These are phyloP conservation scores for Podila horticola DNA, from an alignment of 192 early-diverging fungal genomes.

Conservation along the genomic window DNA sequence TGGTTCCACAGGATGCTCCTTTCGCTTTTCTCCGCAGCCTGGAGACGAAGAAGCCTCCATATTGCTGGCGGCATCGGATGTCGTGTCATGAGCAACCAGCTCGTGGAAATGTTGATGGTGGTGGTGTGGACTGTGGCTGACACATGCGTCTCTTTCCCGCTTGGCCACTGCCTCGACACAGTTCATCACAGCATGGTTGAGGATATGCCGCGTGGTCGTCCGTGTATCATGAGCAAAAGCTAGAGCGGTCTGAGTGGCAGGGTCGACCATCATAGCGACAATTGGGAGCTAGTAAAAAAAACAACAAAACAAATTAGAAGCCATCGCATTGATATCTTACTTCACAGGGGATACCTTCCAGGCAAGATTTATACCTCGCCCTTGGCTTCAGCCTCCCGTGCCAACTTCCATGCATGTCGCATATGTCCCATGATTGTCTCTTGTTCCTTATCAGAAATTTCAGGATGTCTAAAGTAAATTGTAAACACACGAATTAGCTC, in stretches of 20 bases:
- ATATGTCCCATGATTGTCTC: constrained; percentile 53
- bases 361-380: constrained; percentile 39
- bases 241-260: constrained; percentile 57
- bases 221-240: constrained; percentile 62
- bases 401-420: constrained; percentile 23
- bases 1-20: constrained; percentile 12
- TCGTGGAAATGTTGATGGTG: constrained; percentile 9
- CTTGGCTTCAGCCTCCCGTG: constrained; percentile 29
- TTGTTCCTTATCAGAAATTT: constrained; percentile 53
- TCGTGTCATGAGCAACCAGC: background rate
- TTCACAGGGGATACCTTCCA: background rate
- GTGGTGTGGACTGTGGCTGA: constrained; percentile 2
- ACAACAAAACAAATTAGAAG: background rate
- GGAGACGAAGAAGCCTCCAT: constrained; percentile 1
- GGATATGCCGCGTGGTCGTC: constrained; percentile 62
- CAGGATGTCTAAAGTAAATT: constrained; percentile 36
- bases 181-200: constrained; percentile 85
- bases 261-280: constrained; percentile 66
- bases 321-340: no score
- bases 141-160: constrained; percentile 55
- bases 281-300: constrained; percentile 38
- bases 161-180: constrained; percentile 74
- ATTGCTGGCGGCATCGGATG: background rate
- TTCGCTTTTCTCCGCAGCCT: constrained; percentile 36
- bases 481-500: background rate